phyloP scores from a whole-genome alignment of 192 early-diverging fungal genomes.

The Podila verticillata region DNA sequence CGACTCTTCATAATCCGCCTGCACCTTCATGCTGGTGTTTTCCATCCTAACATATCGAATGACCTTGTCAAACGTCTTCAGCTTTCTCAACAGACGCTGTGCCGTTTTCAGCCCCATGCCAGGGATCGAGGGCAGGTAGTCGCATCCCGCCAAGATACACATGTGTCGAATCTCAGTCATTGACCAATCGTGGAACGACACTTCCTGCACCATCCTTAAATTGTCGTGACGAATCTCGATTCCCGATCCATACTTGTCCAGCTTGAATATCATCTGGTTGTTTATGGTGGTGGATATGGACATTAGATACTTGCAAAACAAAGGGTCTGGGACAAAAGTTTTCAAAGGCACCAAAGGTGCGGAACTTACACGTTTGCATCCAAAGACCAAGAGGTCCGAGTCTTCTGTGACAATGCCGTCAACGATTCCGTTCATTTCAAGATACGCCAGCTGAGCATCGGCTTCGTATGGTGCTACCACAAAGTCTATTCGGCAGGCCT shows the following conservation, averaged over 20 bases:
- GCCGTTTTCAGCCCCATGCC: constrained; percentile 92
- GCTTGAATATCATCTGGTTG: constrained; percentile 78
- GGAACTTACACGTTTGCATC: constrained; percentile 69
- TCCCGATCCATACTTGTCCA: constrained; percentile 77
- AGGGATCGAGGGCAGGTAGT: constrained; percentile 86
- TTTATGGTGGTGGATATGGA: too few relatives aligned
- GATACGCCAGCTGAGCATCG: constrained; percentile 92
- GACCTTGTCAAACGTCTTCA: constrained; percentile 54
- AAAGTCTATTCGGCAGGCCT: constrained; percentile 72
- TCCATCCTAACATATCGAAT: constrained; percentile 26
- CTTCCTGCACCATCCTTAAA: constrained; percentile 57
- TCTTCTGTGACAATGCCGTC: constrained; percentile 92
- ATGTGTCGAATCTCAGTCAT: constrained; percentile 78
- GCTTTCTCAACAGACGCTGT: constrained; percentile 57
- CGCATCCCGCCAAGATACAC: constrained; percentile 99
- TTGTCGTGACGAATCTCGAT: constrained; percentile 69
- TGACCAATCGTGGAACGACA: constrained; percentile 68
- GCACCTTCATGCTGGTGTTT: constrained; percentile 49
- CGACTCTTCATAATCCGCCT: constrained; percentile 70
- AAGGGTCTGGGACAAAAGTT: neutral
- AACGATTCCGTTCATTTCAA: constrained; percentile 74
- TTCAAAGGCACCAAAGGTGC: neutral
- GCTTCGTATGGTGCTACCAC: constrained; percentile 97
- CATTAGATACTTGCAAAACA: neutral
- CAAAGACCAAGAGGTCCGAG: constrained; percentile 95